Percentiles rank a stretch among this genome's conserved stretches.
Evolutionary conservation across 768 basidiomycete genomes (phyloP).

Genomic region (Tulasnella sp.): DNA sequence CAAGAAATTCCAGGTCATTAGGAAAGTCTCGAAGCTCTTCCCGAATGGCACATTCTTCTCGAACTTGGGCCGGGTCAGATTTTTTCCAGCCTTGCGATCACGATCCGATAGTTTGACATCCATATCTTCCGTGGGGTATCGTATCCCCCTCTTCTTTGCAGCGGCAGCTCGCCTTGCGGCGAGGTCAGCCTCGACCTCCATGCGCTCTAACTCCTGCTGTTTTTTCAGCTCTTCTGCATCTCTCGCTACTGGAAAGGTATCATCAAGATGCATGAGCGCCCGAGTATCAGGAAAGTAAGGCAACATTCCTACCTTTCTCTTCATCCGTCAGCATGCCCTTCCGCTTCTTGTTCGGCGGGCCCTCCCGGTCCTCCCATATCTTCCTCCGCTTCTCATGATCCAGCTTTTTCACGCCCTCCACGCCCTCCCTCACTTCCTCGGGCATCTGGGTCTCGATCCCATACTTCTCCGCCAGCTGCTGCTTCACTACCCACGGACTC

Average conservation of each 20-base stretch:
- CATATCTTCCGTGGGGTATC: slow-evolving; percentile 84
- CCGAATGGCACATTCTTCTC: slow-evolving; percentile 43
- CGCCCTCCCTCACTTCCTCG: slow-evolving; percentile 66
- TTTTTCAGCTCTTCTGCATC: slow-evolving; percentile 30
- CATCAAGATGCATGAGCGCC: not conserved
- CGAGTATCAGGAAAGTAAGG: slow-evolving; percentile 3
- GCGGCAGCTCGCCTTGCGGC: not conserved
- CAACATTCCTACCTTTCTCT: slow-evolving; percentile 47
- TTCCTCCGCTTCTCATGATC: slow-evolving; percentile 92
- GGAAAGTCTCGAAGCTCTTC: slow-evolving; percentile 59
- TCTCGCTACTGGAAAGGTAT: slow-evolving; percentile 45
- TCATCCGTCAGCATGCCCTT: slow-evolving; percentile 63
- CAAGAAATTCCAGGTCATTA: slow-evolving; percentile 91
- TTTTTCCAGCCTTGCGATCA: slow-evolving; percentile 71
- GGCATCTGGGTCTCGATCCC: slow-evolving; percentile 80
- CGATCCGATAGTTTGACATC: slow-evolving; percentile 70
- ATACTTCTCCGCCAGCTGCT: slow-evolving; percentile 68
- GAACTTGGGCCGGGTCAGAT: slow-evolving; percentile 45
- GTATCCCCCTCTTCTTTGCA: slow-evolving; percentile 1
- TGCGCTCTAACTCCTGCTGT: slow-evolving; percentile 51
- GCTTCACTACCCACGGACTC: slow-evolving; percentile 93
- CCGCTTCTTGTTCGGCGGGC: slow-evolving; percentile 68
- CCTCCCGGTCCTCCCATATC: slow-evolving; percentile 62
- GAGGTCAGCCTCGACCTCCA: slow-evolving; percentile 12
- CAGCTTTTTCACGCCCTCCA: slow-evolving; percentile 68